Evolutionary conservation across 768 basidiomycete genomes (phyloP).

Genomic region (Leucocoprinus sp.): DNA sequence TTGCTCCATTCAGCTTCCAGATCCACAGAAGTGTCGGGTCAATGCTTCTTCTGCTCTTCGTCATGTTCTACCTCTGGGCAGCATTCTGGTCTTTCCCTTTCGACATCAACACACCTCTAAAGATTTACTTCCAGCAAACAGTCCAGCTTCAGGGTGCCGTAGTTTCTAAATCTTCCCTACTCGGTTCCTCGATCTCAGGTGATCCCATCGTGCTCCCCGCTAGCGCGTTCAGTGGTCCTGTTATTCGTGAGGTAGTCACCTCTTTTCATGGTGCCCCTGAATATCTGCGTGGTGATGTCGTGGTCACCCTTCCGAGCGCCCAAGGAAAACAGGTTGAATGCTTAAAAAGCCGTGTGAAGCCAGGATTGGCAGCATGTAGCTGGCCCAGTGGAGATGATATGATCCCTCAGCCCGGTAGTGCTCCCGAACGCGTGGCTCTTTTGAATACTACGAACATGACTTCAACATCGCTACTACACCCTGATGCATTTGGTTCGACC

Average conservation of each 20-base stretch:
- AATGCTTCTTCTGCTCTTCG: conserved; percentile 30
- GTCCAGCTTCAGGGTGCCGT: conserved; percentile 33
- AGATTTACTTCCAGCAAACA: conserved; percentile 62
- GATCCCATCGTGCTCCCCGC: too few relatives aligned
- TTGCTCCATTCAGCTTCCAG: conserved; percentile 57
- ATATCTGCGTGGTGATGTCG: conserved; percentile 33
- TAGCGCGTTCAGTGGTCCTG: conserved; percentile 3
- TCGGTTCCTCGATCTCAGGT: too few relatives aligned
- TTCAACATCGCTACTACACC: not conserved
- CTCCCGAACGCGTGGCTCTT: not conserved
- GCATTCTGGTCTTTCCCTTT: conserved; percentile 54
- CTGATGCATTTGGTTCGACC: not conserved
- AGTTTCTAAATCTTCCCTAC: conserved; percentile 9
- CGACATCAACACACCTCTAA: conserved; percentile 50
- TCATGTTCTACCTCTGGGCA: conserved; percentile 34
- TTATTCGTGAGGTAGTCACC: conserved; percentile 26
- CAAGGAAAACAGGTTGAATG: conserved; percentile 27
- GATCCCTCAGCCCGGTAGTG: conserved; percentile 30
- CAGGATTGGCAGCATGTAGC: conserved; percentile 36
- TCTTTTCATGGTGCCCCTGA: conserved; percentile 34
- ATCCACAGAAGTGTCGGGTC: conserved; percentile 25
- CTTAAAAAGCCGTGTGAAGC: conserved; percentile 15
- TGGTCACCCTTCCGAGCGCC: conserved; percentile 47
- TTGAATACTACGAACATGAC: too few relatives aligned
- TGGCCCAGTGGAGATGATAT: conserved; percentile 34